Evolutionary conservation across 345 rosid genomes (phyloP), one percentile per base, ranked within the genome.

Genomic region (Pseudoturritis turrita): DNA sequence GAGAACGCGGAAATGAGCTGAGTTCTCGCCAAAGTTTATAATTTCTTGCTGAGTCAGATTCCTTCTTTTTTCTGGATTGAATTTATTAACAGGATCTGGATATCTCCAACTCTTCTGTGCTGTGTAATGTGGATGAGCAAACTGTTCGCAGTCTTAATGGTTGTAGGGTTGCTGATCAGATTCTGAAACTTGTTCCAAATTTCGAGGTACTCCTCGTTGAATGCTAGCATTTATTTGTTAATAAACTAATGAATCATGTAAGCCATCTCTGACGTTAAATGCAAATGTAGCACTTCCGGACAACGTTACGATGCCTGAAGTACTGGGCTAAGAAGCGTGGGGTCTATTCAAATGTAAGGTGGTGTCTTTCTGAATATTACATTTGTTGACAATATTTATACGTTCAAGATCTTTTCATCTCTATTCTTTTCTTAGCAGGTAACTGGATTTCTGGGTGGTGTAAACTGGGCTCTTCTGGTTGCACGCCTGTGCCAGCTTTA

Each of bases 81-180:
- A 52, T 60, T 61, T 70, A 9, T 78, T 52, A 21, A 70, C 86
- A 93, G 97, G 89, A 90, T 73, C 71, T 93, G 81, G 97, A 93
- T 69, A 88, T 93, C 63, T 90, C 98, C 2, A 36, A 77, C 60
- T 78, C 69, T 18, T 80, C 86, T 62, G 90, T 93, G 74, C 82
- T 90, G 18, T 72, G 78, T 68, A 63, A 88, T 53, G 88, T 86
- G 33, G 98, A 93, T 80, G 98, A 87, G 72, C 92, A 81, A 37
- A 90, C 94, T 61, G 98, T 84, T 56, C 88, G 96, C 44, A 90
- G 94, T 79, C 98, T 93, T 70, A 90, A 90, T 78, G 98, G 98
- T 19, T 93, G 98, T 83, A 82, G 97, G 72, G 98, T 88, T 81
- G 96, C 98, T 15, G 97, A 90, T 80, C 97, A 88, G 82, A 93